These are phyloP conservation scores for Melanogaster broomeanus DNA, from an alignment of 768 basidiomycete genomes.

Conservation along the genomic window DNA sequence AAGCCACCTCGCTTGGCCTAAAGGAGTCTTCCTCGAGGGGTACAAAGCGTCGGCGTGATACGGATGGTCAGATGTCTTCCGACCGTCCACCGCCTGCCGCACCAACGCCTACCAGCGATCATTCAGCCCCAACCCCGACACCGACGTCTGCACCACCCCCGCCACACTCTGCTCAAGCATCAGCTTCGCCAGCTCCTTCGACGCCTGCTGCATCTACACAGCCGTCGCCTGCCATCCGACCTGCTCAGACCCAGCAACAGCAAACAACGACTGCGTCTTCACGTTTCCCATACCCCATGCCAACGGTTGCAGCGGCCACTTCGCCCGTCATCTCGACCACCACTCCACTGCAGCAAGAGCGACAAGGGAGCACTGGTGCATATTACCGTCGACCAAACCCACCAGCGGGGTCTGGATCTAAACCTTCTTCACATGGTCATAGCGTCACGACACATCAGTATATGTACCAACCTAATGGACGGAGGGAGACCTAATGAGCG, in stretches of 20 bases:
- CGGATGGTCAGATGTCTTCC: conserved; percentile 33
- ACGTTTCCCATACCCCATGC: conserved; percentile 69
- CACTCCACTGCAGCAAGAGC: conserved; percentile 38
- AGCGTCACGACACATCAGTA: conserved; percentile 40
- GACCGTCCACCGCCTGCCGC: conserved; percentile 23
- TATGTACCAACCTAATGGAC: conserved; percentile 49
- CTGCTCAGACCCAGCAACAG: conserved; percentile 33
- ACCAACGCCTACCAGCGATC: conserved; percentile 22
- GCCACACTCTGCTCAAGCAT: conserved; percentile 28
- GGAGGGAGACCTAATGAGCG: conserved; percentile 24
- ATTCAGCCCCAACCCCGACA: conserved; percentile 15
- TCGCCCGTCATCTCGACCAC: conserved; percentile 55
- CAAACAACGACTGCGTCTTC: conserved; percentile 24
- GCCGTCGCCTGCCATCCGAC: conserved; percentile 36
- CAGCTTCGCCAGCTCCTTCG: conserved; percentile 36
- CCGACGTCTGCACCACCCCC: conserved; percentile 33
- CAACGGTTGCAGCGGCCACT: conserved; percentile 63
- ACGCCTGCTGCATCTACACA: conserved; percentile 34
- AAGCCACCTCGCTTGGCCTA: conserved; percentile 75
- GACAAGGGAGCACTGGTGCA: conserved; percentile 35
- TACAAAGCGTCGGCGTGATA: conserved; percentile 58
- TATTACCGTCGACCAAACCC: conserved; percentile 56
- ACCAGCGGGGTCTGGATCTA: conserved; percentile 22
- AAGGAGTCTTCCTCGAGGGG: conserved; percentile 73
- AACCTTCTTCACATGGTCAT: conserved; percentile 21